Conservation (phyloP, 2,329 filamentous ascomycete species). For the Aureobasidium sp. region DNA sequence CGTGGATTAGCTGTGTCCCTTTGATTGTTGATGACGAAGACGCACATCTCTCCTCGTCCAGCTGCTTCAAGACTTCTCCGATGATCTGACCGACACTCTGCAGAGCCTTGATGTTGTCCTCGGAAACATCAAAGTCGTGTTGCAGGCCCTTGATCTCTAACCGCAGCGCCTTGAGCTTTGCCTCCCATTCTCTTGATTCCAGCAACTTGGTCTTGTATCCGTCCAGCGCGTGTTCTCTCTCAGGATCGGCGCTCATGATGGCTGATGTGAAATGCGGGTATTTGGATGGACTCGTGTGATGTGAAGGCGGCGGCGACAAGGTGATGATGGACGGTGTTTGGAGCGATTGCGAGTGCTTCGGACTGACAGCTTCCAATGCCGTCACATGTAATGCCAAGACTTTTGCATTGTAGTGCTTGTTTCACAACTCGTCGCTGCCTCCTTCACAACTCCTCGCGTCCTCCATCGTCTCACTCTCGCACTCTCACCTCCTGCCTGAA, state of each 20-base stretch:
- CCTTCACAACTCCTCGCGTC: background rate
- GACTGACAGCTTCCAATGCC: slow-evolving; percentile 4
- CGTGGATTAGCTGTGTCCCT: background rate
- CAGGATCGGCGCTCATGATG: slow-evolving; percentile 32
- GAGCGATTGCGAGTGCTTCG: background rate
- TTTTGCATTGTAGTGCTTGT: too few relatives aligned
- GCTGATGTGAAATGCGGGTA: background rate
- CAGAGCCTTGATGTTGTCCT: slow-evolving; percentile 98
- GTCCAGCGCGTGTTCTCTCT: slow-evolving; percentile 43
- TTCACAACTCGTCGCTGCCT: background rate
- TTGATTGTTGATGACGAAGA: slow-evolving; percentile 14
- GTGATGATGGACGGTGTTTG: background rate
- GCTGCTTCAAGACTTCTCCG: slow-evolving; percentile 95
- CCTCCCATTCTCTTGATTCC: slow-evolving; percentile 97
- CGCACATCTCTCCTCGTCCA: slow-evolving; percentile 97
- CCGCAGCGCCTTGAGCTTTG: slow-evolving; percentile 88
- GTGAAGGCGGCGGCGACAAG: background rate
- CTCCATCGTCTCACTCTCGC: background rate
- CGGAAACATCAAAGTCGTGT: slow-evolving; percentile 90
- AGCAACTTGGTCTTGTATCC: slow-evolving; percentile 51
- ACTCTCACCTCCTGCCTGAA: background rate
- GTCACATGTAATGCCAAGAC: slow-evolving; percentile 1
- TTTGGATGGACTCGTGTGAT: background rate
- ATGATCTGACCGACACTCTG: slow-evolving; percentile 99
- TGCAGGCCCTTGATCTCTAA: slow-evolving; percentile 94